Percentiles rank a stretch among this genome's conserved stretches.
Conservation (phyloP, 495 filamentous ascomycete genomes). For the Alectoria sarmentosa region DNA sequence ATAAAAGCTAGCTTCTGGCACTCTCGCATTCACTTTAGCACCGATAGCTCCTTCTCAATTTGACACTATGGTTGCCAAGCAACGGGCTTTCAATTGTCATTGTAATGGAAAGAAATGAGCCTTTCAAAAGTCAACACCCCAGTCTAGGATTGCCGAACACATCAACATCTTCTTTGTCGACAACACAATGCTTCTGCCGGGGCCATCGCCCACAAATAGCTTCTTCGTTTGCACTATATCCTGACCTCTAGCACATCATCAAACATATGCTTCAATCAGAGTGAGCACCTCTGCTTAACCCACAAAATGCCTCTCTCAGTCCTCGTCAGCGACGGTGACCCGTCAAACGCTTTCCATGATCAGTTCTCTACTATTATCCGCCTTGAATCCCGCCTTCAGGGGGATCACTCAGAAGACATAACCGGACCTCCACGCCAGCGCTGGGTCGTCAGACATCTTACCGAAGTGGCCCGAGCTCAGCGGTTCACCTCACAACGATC, state of each 20-base stretch:
- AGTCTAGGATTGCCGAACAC: background rate
- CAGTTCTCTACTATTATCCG: conserved; percentile 1
- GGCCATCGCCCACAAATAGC: background rate
- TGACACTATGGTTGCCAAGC: background rate
- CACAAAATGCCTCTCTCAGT: background rate
- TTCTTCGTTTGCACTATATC: background rate
- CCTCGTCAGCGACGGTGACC: background rate
- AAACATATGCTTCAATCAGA: background rate
- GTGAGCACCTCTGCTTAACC: background rate
- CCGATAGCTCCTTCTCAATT: background rate
- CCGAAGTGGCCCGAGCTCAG: background rate
- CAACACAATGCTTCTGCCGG: background rate
- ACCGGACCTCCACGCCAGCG: background rate
- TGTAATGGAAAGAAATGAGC: background rate
- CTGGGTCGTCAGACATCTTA: background rate
- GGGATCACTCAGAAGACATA: background rate
- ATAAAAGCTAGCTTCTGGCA: background rate
- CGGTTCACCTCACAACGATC: background rate
- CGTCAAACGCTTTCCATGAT: background rate
- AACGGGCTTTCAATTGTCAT: background rate
- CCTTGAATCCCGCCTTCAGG: background rate
- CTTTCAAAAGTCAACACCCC: background rate
- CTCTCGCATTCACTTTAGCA: background rate
- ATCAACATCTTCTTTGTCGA: background rate
- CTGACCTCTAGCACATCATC: background rate